A percentile compares a stretch with the other conserved stretches of the same genome.
phyloP scores from a whole-genome alignment of 768 basidiomycete species.

The Boletus coccyginus region DNA sequence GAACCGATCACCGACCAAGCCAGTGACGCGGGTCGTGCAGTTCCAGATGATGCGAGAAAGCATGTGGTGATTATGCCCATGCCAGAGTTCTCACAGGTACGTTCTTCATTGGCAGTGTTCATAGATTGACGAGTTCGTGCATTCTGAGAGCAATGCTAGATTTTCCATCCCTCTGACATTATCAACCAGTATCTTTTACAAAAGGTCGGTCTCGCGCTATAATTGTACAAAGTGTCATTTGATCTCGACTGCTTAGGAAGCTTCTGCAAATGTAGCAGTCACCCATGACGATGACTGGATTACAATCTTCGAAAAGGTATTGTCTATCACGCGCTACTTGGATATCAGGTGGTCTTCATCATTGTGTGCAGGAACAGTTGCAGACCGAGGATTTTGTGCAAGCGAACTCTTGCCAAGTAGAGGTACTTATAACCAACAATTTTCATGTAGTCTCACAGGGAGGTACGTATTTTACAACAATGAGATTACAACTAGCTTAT shows the following conservation, averaged over 20 bases:
- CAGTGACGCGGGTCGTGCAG: not conserved
- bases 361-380: not conserved
- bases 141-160: not conserved
- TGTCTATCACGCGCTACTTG: no score
- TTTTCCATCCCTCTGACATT: slow-evolving; percentile 11
- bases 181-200: slow-evolving; percentile 8
- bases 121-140: not conserved
- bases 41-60: not conserved
- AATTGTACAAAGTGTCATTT: not conserved
- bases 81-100: not conserved
- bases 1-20: not conserved
- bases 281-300: slow-evolving; percentile 11
- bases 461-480: not conserved
- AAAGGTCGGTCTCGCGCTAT: not conserved
- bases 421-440: not conserved
- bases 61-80: not conserved
- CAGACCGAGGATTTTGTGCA: not conserved
- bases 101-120: not conserved
- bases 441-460: not conserved
- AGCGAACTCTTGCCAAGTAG: not conserved
- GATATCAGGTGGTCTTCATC: not conserved
- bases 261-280: not conserved
- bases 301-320: not conserved
- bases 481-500: not conserved
- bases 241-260: not conserved